A percentile compares a stretch with the other conserved stretches of the same genome.
These are phyloP conservation scores for Apiospora pterosperma DNA, from an alignment of 2,329 filamentous ascomycete species.

Conservation along the genomic window DNA sequence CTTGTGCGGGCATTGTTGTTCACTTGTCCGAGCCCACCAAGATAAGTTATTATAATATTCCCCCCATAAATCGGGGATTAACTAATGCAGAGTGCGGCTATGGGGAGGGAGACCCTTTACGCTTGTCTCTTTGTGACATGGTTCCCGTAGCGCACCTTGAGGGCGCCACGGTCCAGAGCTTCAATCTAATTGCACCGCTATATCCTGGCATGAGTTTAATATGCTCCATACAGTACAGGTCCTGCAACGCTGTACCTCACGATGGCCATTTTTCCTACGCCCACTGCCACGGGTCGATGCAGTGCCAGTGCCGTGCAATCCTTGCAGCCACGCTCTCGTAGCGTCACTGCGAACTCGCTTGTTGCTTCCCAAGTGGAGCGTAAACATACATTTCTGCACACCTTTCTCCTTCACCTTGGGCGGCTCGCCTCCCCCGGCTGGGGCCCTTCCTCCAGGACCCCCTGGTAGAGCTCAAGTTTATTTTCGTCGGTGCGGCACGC, in stretches of 20 bases:
- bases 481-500: constrained; percentile 13
- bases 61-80: constrained; percentile 2
- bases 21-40: neutral
- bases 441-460: neutral
- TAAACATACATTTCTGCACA: neutral
- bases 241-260: constrained; percentile 4
- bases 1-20: neutral
- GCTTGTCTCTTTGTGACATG: constrained; percentile 4
- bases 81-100: constrained; percentile 12
- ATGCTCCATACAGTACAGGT: constrained; percentile 12
- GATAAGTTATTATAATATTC: neutral
- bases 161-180: neutral
- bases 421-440: constrained; percentile 2
- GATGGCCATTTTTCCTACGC: constrained; percentile 23
- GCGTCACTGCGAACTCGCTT: constrained; percentile 3
- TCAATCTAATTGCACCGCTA: constrained; percentile 1
- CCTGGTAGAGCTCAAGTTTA: constrained; percentile 13
- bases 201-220: neutral
- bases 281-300: constrained; percentile 32
- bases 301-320: constrained; percentile 9
- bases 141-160: constrained; percentile 1
- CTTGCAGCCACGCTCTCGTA: constrained; percentile 9
- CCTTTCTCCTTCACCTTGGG: neutral
- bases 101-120: neutral
- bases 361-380: neutral